Evolutionary conservation across 169 alveolate genomes (phyloP).

Genomic region (Babesia gibsoni): DNA sequence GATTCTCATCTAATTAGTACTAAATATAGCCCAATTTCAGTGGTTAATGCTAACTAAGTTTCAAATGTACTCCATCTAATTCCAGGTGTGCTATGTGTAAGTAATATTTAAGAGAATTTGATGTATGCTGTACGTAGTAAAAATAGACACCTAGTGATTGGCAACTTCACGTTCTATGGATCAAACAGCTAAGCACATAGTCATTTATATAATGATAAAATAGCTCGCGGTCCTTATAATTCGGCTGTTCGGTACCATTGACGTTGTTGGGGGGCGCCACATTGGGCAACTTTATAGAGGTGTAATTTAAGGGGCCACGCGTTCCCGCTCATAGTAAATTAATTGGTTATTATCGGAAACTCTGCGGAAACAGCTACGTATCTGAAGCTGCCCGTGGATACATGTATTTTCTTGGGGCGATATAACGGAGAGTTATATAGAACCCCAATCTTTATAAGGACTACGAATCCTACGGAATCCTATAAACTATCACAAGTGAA

Average conservation of each 20-base stretch:
- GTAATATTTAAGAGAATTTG: too few species aligned
- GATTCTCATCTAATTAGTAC: too few species aligned
- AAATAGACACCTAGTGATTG: too few species aligned
- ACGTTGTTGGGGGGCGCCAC: slow-evolving; percentile 21
- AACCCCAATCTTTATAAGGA: background rate
- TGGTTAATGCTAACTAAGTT: too few species aligned
- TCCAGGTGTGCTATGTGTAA: too few species aligned
- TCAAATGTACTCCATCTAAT: too few species aligned
- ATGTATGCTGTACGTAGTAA: too few species aligned
- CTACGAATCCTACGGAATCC: background rate
- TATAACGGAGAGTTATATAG: background rate
- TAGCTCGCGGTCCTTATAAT: background rate
- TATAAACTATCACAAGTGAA: background rate
- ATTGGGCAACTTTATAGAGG: background rate
- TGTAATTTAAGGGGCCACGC: background rate
- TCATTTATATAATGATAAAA: background rate
- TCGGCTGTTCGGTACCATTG: background rate
- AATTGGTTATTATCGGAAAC: background rate
- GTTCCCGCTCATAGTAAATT: background rate
- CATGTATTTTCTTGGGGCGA: background rate
- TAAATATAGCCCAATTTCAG: too few species aligned
- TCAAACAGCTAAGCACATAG: background rate
- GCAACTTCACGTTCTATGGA: too few species aligned
- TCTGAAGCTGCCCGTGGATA: background rate
- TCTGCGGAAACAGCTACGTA: background rate